Base-by-base conservation (phyloP, 2,329 filamentous ascomycete genomes). In the Clonostachys byssicola region DNA sequence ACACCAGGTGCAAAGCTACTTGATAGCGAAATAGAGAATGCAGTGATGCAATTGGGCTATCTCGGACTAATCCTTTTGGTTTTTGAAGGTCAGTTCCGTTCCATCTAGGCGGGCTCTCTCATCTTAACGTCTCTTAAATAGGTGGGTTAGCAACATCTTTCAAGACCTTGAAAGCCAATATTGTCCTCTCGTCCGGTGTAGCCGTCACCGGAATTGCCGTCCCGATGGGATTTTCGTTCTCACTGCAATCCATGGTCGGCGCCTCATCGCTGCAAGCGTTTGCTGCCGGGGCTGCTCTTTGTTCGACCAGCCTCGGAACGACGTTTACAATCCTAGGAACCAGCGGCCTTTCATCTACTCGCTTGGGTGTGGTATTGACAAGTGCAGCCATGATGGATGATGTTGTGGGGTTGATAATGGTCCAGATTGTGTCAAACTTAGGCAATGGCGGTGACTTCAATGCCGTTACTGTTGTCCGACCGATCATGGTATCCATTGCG, bases 361-460 rank as follows among this genome's bases (percentile, higher is more conserved):
- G 74, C 8, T 58, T 78, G 6, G 75, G 89, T 68, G 48, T 81
- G 66, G 78, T 94, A 0, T 72, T 91, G 1, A 80, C 80, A 3
- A 84, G 80, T 49, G 88, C 87, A 1, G 89, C 88, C 1, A 88
- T 94, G 80, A 80, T 94, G 67, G 89, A 94, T 59, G 88, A 94
- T 64, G 83, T 92, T 0, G 77, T 88, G 2, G 88, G 87, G 0
- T 67, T 92, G 10, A 80, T 92, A 8, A 86, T 92, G 80, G 85
- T 90, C 1, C 81, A 89, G 53, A 77, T 92, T 42, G 85, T 94
- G 18, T 79, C 85, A 0, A 84, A 83, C 42, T 68, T 92, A 0
- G 85, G 63, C 46, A 47, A 52, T 9, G 36, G 12, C 35, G 49
- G 5, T 33, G 56, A 36, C 5, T 54, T 60, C 34, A 48, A 60